phyloP scores from a whole-genome alignment of 129 eudicot genomes.

The Apium graveolens region DNA sequence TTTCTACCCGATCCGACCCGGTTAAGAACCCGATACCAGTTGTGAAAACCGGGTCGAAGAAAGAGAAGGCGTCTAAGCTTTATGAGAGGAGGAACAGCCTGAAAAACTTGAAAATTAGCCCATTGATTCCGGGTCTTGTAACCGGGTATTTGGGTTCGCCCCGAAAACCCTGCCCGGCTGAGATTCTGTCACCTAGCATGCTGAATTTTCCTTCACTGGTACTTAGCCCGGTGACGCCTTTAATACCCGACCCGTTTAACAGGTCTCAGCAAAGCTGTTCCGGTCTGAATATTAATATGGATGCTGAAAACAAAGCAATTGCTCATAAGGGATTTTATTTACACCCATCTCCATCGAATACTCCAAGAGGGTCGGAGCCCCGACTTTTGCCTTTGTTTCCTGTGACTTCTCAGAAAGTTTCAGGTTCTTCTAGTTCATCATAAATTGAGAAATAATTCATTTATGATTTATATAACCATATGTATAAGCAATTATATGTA shows the following conservation, averaged over 20 bases:
- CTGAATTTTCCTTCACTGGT: slow-evolving; percentile 70
- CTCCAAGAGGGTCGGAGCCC: slow-evolving; percentile 83
- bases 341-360: slow-evolving; percentile 76
- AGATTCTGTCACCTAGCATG: slow-evolving; percentile 63
- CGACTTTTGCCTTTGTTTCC: slow-evolving; percentile 80
- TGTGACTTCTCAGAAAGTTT: slow-evolving; percentile 65
- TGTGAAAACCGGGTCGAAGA: slow-evolving; percentile 41
- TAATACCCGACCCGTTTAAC: slow-evolving; percentile 79
- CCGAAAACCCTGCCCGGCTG: slow-evolving; percentile 46
- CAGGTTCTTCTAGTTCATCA: slow-evolving; percentile 46
- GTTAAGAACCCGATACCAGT: slow-evolving; percentile 58
- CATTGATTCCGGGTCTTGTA: slow-evolving; percentile 41
- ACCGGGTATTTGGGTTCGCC: slow-evolving; percentile 45
- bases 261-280: slow-evolving; percentile 34
- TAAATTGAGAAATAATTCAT: slow-evolving; percentile 28
- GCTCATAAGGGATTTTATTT: slow-evolving; percentile 64
- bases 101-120: slow-evolving; percentile 63
- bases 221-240: slow-evolving; percentile 89
- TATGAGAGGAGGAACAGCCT: slow-evolving; percentile 67
- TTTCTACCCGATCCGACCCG: slow-evolving; percentile 38
- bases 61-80: slow-evolving; percentile 49
- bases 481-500: slow-evolving; percentile 25
- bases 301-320: slow-evolving; percentile 70
- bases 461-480: slow-evolving; percentile 17
- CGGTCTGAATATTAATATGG: slow-evolving; percentile 21